Percentiles rank a stretch among this genome's conserved stretches.
These are phyloP conservation scores for Paxillus ammoniavirescens DNA, from an alignment of 768 basidiomycete species.

Conservation along the genomic window DNA sequence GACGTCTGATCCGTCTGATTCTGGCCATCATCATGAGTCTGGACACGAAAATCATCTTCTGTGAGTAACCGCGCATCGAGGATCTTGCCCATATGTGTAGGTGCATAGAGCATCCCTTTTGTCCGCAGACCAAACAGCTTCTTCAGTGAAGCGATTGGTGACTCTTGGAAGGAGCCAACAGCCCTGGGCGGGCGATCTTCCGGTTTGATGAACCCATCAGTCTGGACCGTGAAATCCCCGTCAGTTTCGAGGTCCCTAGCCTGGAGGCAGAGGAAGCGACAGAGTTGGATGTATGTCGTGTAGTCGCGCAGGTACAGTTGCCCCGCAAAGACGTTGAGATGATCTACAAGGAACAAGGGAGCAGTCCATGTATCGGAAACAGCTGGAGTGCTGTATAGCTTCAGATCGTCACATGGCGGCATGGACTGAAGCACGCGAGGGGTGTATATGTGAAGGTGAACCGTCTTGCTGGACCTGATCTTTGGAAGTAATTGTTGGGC, in stretches of 20 bases:
- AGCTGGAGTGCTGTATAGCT: conserved; percentile 19
- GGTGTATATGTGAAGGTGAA: conserved; percentile 42
- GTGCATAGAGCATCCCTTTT: conserved; percentile 36
- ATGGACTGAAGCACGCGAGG: conserved; percentile 35
- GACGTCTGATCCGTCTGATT: too few relatives aligned
- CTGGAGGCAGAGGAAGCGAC: conserved; percentile 36
- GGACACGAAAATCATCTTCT: conserved; percentile 25
- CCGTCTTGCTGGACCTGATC: conserved; percentile 31
- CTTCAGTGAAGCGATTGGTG: conserved; percentile 27
- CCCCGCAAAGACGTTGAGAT: conserved; percentile 45
- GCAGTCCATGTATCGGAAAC: conserved; percentile 17
- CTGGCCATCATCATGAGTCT: neutral
- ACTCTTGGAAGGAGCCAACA: neutral
- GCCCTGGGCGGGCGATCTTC: neutral
- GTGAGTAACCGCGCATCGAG: conserved; percentile 27
- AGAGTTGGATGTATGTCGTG: conserved; percentile 32
- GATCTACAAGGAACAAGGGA: conserved; percentile 16
- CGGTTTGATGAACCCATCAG: conserved; percentile 21
- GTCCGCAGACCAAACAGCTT: conserved; percentile 35
- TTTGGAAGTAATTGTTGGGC: conserved; percentile 36
- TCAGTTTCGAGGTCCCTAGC: conserved; percentile 45
- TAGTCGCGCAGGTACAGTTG: conserved; percentile 40
- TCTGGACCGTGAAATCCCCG: conserved; percentile 34
- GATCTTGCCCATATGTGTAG: conserved; percentile 43
- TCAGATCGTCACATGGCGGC: conserved; percentile 36